Conservation (phyloP, 2,329 filamentous ascomycete species). For the Sordariomycetes sp. region DNA sequence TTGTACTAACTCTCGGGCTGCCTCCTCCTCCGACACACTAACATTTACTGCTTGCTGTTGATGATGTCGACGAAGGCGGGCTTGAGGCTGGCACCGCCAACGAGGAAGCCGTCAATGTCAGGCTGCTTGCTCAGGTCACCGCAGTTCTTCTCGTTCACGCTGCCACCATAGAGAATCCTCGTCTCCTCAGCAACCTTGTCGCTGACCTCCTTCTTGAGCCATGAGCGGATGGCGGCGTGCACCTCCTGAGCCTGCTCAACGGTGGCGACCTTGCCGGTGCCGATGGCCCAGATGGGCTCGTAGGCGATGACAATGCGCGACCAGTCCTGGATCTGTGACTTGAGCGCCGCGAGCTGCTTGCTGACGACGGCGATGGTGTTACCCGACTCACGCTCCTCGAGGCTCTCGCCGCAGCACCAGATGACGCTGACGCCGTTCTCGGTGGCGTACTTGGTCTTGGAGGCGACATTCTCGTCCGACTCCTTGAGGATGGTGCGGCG, state of each 20-base stretch:
- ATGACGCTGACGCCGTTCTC: slow-evolving; percentile 84
- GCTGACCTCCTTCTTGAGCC: slow-evolving; percentile 68
- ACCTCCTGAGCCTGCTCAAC: slow-evolving; percentile 88
- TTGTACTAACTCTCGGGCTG: not conserved
- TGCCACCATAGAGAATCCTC: slow-evolving; percentile 91
- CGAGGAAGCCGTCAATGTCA: slow-evolving; percentile 96
- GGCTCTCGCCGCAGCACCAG: slow-evolving; percentile 92
- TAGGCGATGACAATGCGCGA: slow-evolving; percentile 91
- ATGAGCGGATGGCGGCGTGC: slow-evolving; percentile 80
- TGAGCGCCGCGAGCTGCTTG: slow-evolving; percentile 71
- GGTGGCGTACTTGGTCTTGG: slow-evolving; percentile 87
- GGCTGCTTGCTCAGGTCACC: slow-evolving; percentile 78
- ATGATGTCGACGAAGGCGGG: slow-evolving; percentile 63
- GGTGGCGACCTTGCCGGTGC: slow-evolving; percentile 86
- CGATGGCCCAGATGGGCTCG: slow-evolving; percentile 95
- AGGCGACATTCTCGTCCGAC: slow-evolving; percentile 71
- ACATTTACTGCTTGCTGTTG: slow-evolving; percentile 37
- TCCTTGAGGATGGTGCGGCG: slow-evolving; percentile 82
- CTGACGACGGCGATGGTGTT: slow-evolving; percentile 82
- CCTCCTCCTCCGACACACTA: not conserved
- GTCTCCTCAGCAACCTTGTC: slow-evolving; percentile 70
- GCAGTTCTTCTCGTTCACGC: slow-evolving; percentile 97
- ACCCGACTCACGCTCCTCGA: slow-evolving; percentile 78
- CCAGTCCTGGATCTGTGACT: slow-evolving; percentile 72
- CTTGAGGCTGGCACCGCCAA: slow-evolving; percentile 93